phyloP scores from a whole-genome alignment of 176 grass and related monocot genomes.

The Hordeum vulgare region MorexV3_pseudomolecules_assembly NC_058521.1:143999188-143999687 shows the following conservation, averaged over 20 bases:
- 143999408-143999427: slow-evolving; percentile 12
- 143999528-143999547: slow-evolving; percentile 13
- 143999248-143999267: not conserved
- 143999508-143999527: not conserved
- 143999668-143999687: not conserved
- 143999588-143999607: not conserved
- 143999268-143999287: not conserved
- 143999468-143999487: slow-evolving; percentile 32
- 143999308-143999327: not conserved
- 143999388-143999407: not conserved
- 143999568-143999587: not conserved
- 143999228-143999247: not conserved
- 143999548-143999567: slow-evolving; percentile 13
- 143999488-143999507: slow-evolving; percentile 2
- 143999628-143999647: slow-evolving; percentile 49
- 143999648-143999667: slow-evolving; percentile 39
- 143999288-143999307: not conserved
- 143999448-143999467: slow-evolving; percentile 21
- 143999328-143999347: not conserved
- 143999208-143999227: slow-evolving; percentile 5
- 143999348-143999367: not conserved
- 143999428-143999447: slow-evolving; percentile 13
- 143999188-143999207: not conserved
- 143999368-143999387: slow-evolving; percentile 1
- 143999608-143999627: slow-evolving; percentile 33